Base-by-base conservation (phyloP, 2,329 filamentous ascomycete genomes). In the Phialophora chinensis region DNA sequence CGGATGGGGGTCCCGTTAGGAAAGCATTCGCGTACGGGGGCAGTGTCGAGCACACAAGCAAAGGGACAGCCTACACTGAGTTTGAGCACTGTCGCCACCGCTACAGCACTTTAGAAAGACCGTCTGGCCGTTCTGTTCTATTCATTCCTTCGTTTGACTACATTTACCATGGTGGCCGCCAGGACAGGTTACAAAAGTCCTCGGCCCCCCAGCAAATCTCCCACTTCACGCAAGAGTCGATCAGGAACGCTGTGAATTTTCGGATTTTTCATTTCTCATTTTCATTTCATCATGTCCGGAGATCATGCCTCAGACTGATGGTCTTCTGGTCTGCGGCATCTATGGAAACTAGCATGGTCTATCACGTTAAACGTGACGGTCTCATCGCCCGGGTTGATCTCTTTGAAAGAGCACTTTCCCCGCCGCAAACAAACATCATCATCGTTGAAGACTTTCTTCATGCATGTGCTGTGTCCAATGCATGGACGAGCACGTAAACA, bases 171-270 rank as follows among this genome's bases (percentile, higher is more conserved):
- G n/a, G 60, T 60, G 62, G 47, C 47, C 3, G 10, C 38, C 50
- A 23, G 20, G 11, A 10, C 63, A 5, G 35, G 35, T 4, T 56
- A n/a, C 56, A 63, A 66, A 66, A 17, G 35, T 47, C 49, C 79
- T 85, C 23, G 27, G 79, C 79, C 0, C 75, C 80, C 57, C 76
- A 79, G 31, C 79, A 86, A 68, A 81, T 84, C 59, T 75, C 80
- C 60, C 83, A 85, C 69, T 88, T 87, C 73, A 75, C 88, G 38
- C 73, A 81, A 47, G n/a, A n/a, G n/a, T n/a, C n/a, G n/a, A 17
- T 14, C n/a, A 5, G 38, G 38, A 42, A n/a, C 38, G 38, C 38
- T 42, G 7, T n/a, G 38, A 2, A n/a, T 7, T n/a, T 7, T 17
- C 17, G 1, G 17, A 17, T 17, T n/a, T n/a, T 44, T 8, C 17